Evolutionary conservation across 805 yeast species (phyloP), one percentile per base, ranked within the genome.

Genomic region (Cyberlindnera veronae): DNA sequence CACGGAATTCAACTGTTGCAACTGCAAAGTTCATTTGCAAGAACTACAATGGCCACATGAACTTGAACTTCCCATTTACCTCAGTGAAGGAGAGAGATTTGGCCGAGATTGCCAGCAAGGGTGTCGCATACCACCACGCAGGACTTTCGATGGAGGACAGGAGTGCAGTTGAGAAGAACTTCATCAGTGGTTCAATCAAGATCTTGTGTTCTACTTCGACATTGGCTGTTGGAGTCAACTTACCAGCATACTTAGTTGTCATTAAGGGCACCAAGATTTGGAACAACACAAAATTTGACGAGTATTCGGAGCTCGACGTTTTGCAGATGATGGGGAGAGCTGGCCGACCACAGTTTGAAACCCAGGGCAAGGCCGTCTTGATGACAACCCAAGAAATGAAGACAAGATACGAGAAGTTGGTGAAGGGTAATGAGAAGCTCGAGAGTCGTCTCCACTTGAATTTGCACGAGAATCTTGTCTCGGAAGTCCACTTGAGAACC

Each of bases 311-410:
- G 33, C 58, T 76, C 18, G 83, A 77, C 42, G 59, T 78, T 22
- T 55, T 75, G 30, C 84, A 79, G 48, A 79, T 79, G 84, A 69
- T 79, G 55, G 84, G 83, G 3, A 64, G 84, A 49, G 83, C 84
- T 4, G 84, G 84, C 4, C 65, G 83, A 35, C 81, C 82, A 0
- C 78, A 73, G 23, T 76, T 67, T 53, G 81, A 77, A 49, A 65
- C 63, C 4, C 68, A 68, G 26, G 74, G 70, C 4, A 62, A 65
- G 33, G 74, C 77, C 3, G 66, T 76, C 1, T 66, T 77, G 13
- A 60, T 76, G 64, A 77, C 82, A 1, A 64, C 64, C 11, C 34
- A 48, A 1, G 50, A 53, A 4, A 57, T 60, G 38, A 63, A 61
- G 29, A 38, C 43, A 3, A 60, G 56, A n/a, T 76, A 74, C 52